These are phyloP conservation scores for Ampelomyces quisqualis DNA, from an alignment of 2,329 filamentous ascomycete species.

Conservation along the genomic window DNA sequence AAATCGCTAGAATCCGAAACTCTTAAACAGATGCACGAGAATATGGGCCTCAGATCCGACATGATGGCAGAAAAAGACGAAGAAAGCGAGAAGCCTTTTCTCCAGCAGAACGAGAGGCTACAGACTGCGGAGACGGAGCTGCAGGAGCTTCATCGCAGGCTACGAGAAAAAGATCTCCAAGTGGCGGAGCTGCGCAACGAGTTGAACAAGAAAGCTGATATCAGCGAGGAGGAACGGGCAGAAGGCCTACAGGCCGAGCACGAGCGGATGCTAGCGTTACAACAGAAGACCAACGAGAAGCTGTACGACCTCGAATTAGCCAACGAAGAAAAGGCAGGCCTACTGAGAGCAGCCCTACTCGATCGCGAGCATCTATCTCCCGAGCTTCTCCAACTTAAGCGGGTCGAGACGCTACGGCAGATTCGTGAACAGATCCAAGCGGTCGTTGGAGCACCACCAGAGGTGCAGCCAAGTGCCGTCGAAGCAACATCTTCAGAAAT, in stretches of 20 bases:
- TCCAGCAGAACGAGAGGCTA: conserved; percentile 44
- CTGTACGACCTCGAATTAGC: conserved; percentile 38
- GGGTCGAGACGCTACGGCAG: conserved; percentile 35
- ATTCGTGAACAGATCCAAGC: conserved; percentile 38
- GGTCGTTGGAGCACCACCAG: conserved; percentile 34
- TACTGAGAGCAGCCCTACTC: conserved; percentile 37
- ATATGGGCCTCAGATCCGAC: conserved; percentile 41
- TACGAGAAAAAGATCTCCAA: conserved; percentile 40
- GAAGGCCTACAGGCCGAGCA: conserved; percentile 37
- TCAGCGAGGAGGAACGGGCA: conserved; percentile 33
- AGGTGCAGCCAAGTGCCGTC: conserved; percentile 35
- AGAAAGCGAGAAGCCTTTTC: conserved; percentile 40
- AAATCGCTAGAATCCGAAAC: conserved; percentile 45
- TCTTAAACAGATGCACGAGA: conserved; percentile 47
- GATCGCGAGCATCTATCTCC: conserved; percentile 37
- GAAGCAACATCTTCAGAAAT: conserved; percentile 38
- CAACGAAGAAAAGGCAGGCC: conserved; percentile 39
- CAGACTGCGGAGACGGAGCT: conserved; percentile 39
- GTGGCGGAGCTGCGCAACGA: conserved; percentile 41
- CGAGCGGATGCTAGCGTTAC: conserved; percentile 38
- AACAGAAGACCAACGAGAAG: conserved; percentile 39
- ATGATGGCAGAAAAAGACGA: conserved; percentile 41
- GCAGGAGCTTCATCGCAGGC: conserved; percentile 36
- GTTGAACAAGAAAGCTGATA: conserved; percentile 39
- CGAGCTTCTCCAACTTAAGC: conserved; percentile 36